Evolutionary conservation across 2,329 filamentous ascomycete genomes (phyloP).

Genomic region (Colletotrichum endophyticum): DNA sequence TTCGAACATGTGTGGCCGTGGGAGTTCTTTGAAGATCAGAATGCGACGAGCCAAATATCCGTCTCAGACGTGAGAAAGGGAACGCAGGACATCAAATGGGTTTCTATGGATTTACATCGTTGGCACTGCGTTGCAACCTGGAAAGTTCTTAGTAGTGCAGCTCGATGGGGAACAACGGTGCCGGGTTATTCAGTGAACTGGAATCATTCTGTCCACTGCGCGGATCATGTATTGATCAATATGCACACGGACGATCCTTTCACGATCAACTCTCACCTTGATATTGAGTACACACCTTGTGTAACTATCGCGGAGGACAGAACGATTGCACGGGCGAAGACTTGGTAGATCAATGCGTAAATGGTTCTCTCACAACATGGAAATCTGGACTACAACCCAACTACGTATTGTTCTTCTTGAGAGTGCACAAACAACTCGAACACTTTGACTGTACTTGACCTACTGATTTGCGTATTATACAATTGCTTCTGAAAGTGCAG

Average conservation of each 20-base stretch:
- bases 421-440: background rate
- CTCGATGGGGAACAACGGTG: background rate
- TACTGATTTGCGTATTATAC: background rate
- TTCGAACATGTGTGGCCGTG: background rate
- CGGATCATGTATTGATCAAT: background rate
- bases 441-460: background rate
- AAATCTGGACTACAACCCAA: background rate
- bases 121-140: background rate
- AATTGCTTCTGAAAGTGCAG: background rate
- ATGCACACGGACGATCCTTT: background rate
- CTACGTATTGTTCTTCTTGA: rapidly evolving
- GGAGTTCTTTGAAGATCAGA: background rate
- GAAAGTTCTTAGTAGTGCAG: background rate
- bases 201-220: background rate
- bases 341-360: background rate
- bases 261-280: background rate
- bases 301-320: background rate
- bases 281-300: background rate
- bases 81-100: background rate
- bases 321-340: background rate
- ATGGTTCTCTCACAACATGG: background rate
- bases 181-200: background rate
- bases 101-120: background rate
- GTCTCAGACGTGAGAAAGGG: background rate
- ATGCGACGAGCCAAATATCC: background rate